Evolutionary conservation across 768 basidiomycete genomes (phyloP), one percentile per base, ranked within the genome.

Genomic region (Trametopsis cervina): DNA sequence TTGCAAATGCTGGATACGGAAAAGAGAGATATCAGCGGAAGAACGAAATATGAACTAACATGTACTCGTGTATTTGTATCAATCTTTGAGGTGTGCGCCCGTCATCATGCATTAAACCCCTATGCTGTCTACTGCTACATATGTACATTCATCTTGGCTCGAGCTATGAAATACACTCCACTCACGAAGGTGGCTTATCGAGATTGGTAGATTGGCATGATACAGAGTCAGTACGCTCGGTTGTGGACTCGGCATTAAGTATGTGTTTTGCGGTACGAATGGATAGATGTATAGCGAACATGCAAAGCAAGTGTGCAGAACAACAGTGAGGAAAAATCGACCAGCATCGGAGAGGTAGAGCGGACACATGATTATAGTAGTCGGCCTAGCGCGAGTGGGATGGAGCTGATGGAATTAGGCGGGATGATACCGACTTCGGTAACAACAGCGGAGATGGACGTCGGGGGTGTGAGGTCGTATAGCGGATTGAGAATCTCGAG

Each of bases 361-460:
- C 15, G 9, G 29, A 15, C 15, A 33, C 7, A 7, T 7, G 15
- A 33, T 33, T 15, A 33, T 7, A 33, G 29, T 15, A 33, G 15
- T 7, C 68, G 58, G 4, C 67, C 69, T 22, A 89, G 68, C 0
- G 88, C 86, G 46, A 85, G 69, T 15, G 85, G 83, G 64, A 91
- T 86, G 33, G 85, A 85, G 57, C 85, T 81, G 55, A 94, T 89
- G 53, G 90, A 90, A 56, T 84, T 91, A 0, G 93, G 90, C 3
- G 93, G 93, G 53, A 95, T 96, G 46, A 97, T 72, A 1, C 95
- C 95, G 38, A 94, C 93, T 68, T 99, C 96, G 2, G 95, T 97
- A 46, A 97, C 92, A 20, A 99, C 90, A 15, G 89, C 95, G 1
- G 96, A 95, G 53, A 99, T 93, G 61, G 81, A 87, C 17, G 78